Conservation (phyloP, 208 protist genomes). For the Trypanosoma boissoni region DNA sequence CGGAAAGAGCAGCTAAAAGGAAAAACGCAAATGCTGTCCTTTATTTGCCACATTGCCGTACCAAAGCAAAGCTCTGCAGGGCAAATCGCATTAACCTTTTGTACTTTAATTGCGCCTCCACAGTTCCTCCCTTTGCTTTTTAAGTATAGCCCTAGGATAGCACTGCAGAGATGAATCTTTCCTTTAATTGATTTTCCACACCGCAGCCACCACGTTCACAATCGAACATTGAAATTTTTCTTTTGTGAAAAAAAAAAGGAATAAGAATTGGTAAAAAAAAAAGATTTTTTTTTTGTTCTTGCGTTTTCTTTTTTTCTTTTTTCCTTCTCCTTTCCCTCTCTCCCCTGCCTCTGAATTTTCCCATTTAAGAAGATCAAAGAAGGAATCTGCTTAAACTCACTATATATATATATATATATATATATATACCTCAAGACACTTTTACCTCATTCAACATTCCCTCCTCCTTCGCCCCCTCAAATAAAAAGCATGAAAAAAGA, state of each 20-base stretch:
- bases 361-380: background rate
- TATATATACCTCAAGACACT: conserved; percentile 13
- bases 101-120: too few relatives aligned
- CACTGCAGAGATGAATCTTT: too few relatives aligned
- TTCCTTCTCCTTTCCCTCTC: background rate
- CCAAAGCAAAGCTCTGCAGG: too few relatives aligned
- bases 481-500: background rate
- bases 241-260: background rate
- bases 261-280: background rate
- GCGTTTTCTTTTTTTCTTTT: conserved; percentile 7
- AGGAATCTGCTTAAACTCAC: background rate
- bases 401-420: conserved; percentile 23
- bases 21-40: too few relatives aligned
- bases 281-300: conserved; percentile 4
- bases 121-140: too few relatives aligned
- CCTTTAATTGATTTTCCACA: too few relatives aligned
- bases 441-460: background rate
- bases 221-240: too few relatives aligned
- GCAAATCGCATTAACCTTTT: too few relatives aligned
- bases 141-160: too few relatives aligned
- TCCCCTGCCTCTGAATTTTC: background rate
- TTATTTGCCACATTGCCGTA: too few relatives aligned
- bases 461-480: background rate
- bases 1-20: too few relatives aligned
- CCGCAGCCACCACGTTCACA: too few relatives aligned